A percentile compares a stretch with the other conserved stretches of the same genome.
Conservation (phyloP, 352 stramenopile species). For the Phytophthora lateralis region DNA sequence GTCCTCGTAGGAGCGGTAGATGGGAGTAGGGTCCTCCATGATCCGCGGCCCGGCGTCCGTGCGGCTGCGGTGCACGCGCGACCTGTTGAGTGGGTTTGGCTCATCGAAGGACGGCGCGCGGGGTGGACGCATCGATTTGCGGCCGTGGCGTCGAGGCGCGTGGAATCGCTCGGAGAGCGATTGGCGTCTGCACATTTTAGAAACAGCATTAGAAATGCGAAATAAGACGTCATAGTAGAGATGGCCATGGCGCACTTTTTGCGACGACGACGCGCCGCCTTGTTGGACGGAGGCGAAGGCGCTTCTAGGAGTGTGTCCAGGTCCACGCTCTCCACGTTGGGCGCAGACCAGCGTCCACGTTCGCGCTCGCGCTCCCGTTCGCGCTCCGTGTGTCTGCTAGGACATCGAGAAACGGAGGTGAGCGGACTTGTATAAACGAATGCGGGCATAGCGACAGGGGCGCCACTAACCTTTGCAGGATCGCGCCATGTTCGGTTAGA, state of each 20-base stretch:
- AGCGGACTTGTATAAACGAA: constrained; percentile 2
- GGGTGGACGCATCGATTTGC: constrained; percentile 12
- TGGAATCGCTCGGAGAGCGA: constrained; percentile 45
- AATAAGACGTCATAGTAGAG: neutral
- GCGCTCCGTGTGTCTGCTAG: constrained; percentile 19
- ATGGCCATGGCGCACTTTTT: constrained; percentile 51
- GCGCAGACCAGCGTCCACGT: constrained; percentile 73
- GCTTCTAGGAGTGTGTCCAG: constrained; percentile 82
- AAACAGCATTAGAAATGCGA: constrained; percentile 5
- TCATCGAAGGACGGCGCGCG: constrained; percentile 30
- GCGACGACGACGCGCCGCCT: constrained; percentile 38
- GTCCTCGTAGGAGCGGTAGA: constrained; percentile 84
- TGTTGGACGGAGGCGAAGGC: constrained; percentile 52
- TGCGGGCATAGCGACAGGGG: constrained; percentile 11
- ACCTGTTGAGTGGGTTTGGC: constrained; percentile 29
- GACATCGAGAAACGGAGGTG: neutral
- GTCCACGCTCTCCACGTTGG: constrained; percentile 71
- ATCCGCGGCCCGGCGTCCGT: constrained; percentile 25
- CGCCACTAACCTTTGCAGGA: constrained; percentile 40
- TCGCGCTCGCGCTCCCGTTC: constrained; percentile 42
- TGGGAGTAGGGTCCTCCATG: constrained; percentile 39
- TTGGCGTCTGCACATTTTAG: constrained; percentile 30
- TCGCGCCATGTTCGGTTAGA: constrained; percentile 54
- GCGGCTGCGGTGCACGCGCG: constrained; percentile 36
- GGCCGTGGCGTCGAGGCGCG: constrained; percentile 13